Percentiles rank a stretch among this genome's conserved stretches.
These are phyloP conservation scores for Pseudohalonectria lignicola DNA, from an alignment of 2,329 filamentous ascomycete species.

Conservation along the genomic window DNA sequence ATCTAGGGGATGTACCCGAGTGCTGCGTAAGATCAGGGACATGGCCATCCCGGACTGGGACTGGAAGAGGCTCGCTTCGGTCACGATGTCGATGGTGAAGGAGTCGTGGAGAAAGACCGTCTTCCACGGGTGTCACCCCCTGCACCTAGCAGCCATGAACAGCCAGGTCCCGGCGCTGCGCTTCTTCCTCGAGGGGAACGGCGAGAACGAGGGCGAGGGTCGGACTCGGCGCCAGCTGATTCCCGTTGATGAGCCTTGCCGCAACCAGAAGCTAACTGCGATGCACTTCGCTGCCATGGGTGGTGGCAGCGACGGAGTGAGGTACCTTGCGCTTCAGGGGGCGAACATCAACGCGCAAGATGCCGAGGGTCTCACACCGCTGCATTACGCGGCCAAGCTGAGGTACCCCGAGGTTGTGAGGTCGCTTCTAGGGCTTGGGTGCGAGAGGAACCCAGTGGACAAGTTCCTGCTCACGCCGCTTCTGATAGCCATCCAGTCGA, in stretches of 20 bases:
- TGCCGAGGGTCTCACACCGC: neutral
- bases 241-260: neutral
- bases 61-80: neutral
- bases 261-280: neutral
- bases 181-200: neutral
- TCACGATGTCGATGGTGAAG: neutral
- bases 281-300: neutral
- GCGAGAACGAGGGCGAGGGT: no score
- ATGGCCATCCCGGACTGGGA: neutral
- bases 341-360: constrained; percentile 1
- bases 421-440: neutral
- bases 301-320: neutral
- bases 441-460: neutral
- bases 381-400: neutral
- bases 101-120: neutral
- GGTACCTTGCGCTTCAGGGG: constrained; percentile 6
- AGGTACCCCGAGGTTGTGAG: neutral
- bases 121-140: neutral
- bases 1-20: neutral
- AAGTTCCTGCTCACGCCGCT: neutral
- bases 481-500: neutral
- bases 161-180: neutral
- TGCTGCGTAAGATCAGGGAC: neutral
- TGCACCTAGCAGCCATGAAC: constrained; percentile 1
- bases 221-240: no score